phyloP scores from a whole-genome alignment of 192 early-diverging fungal species.

The Backusella liffmaniae region DNA sequence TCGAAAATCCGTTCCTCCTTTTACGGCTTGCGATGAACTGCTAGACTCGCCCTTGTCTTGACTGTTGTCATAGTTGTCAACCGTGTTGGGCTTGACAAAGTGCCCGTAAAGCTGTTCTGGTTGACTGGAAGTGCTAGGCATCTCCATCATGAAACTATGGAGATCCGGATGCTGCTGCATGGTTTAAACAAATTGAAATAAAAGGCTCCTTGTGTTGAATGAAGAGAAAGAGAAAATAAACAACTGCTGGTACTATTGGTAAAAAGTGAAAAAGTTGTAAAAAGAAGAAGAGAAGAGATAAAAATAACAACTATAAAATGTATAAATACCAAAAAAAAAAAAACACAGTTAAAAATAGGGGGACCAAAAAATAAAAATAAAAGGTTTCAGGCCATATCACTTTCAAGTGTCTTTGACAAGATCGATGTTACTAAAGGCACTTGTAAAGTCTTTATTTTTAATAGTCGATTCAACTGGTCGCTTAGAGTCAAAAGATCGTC shows the following conservation, averaged over 20 bases:
- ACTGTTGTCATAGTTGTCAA: neutral
- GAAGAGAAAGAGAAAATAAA: too few species aligned
- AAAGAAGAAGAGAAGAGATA: neutral
- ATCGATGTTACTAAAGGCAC: neutral
- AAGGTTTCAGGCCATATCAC: neutral
- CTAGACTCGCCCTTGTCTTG: conserved; percentile 4
- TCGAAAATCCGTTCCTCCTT: conserved; percentile 38
- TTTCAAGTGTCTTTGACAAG: neutral
- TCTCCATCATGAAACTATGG: neutral
- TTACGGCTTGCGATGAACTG: neutral
- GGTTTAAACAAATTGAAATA: neutral
- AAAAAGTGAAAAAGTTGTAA: neutral
- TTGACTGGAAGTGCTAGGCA: neutral
- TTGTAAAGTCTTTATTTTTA: neutral
- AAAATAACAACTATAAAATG: too few species aligned
- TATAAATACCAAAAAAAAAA: neutral
- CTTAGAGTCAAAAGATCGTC: neutral
- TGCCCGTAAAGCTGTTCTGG: neutral
- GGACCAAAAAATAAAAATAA: neutral
- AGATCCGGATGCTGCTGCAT: conserved; percentile 8
- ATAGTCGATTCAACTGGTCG: neutral
- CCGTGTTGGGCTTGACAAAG: neutral
- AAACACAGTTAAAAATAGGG: neutral
- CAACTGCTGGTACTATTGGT: too few species aligned
- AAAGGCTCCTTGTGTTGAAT: too few species aligned